Conservation (phyloP, 495 filamentous ascomycete species). For the Xylaria acuta region DNA sequence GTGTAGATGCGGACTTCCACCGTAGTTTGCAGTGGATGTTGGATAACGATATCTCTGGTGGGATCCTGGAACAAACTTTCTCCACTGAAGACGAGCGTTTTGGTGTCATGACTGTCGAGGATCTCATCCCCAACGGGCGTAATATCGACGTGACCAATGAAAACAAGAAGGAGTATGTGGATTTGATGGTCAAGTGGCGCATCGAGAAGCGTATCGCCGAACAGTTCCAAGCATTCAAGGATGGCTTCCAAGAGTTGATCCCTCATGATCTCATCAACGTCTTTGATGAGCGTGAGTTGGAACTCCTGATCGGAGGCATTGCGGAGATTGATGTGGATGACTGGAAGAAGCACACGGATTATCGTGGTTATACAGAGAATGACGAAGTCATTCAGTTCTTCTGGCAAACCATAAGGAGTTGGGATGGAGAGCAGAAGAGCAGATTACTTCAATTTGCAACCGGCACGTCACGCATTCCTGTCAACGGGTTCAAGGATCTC, state of each 20-base stretch:
- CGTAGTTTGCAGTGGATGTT: slow-evolving; percentile 94
- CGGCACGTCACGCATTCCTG: slow-evolving; percentile 95
- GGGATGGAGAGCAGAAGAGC: slow-evolving; percentile 99
- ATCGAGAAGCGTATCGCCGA: slow-evolving; percentile 98
- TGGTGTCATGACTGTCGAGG: slow-evolving; percentile 88
- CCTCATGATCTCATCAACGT: slow-evolving; percentile 96
- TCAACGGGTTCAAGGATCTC: slow-evolving; percentile 99
- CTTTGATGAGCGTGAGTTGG: slow-evolving; percentile 96
- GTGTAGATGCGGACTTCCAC: slow-evolving; percentile 97
- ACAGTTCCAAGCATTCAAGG: slow-evolving; percentile 97
- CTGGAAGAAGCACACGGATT: slow-evolving; percentile 99
- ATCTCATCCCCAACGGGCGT: slow-evolving; percentile 87
- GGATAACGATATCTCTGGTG: slow-evolving; percentile 92
- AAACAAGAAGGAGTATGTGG: slow-evolving; percentile 94
- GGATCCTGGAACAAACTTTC: slow-evolving; percentile 91
- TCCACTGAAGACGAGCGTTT: slow-evolving; percentile 97
- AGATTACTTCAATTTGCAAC: slow-evolving; percentile 96
- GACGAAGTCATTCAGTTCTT: slow-evolving; percentile 98
- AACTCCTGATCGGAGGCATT: slow-evolving; percentile 97
- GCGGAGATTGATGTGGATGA: slow-evolving; percentile 99
- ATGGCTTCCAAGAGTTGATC: slow-evolving; percentile 97
- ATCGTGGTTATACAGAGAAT: slow-evolving; percentile 97
- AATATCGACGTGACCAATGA: slow-evolving; percentile 96
- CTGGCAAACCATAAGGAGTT: slow-evolving; percentile 95
- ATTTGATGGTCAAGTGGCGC: slow-evolving; percentile 98